phyloP scores from a whole-genome alignment of 495 filamentous ascomycete species.

The Xylaria flabelliformis region DNA sequence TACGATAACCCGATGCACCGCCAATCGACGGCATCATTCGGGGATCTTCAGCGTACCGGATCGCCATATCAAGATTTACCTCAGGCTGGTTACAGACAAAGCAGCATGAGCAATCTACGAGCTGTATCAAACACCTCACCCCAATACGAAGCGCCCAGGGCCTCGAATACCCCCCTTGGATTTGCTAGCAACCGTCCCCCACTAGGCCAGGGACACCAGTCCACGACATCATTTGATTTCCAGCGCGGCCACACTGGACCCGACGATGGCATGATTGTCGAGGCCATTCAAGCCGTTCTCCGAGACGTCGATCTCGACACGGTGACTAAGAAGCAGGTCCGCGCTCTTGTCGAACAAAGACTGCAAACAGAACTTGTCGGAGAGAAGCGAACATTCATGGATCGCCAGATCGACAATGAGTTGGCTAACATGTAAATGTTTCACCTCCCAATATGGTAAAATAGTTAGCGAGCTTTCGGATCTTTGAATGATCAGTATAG shows the following conservation, averaged over 20 bases:
- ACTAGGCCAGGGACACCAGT: conserved; percentile 58
- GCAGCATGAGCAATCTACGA: conserved; percentile 48
- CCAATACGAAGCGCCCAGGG: conserved; percentile 36
- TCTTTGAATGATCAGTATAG: background rate
- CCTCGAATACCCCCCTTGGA: conserved; percentile 50
- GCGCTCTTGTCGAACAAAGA: conserved; percentile 88
- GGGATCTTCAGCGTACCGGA: conserved; percentile 49
- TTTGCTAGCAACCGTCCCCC: conserved; percentile 48
- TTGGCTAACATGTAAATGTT: conserved; percentile 85
- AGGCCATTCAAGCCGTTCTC: conserved; percentile 81
- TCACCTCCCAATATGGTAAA: background rate
- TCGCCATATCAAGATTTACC: conserved; percentile 59
- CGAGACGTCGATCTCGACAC: conserved; percentile 92
- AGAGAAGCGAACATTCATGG: conserved; percentile 83
- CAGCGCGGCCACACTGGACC: conserved; percentile 69
- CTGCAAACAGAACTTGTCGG: conserved; percentile 85
- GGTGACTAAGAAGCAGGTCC: conserved; percentile 97
- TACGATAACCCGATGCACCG: conserved; percentile 53
- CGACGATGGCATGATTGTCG: conserved; percentile 76
- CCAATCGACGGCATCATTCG: conserved; percentile 60
- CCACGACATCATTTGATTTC: conserved; percentile 79
- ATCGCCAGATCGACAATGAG: conserved; percentile 90
- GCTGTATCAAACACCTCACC: conserved; percentile 42
- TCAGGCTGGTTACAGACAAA: conserved; percentile 37
- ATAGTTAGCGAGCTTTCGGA: background rate